Evolutionary conservation across 768 basidiomycete genomes (phyloP).

Genomic region (Ephemerocybe angulata): DNA sequence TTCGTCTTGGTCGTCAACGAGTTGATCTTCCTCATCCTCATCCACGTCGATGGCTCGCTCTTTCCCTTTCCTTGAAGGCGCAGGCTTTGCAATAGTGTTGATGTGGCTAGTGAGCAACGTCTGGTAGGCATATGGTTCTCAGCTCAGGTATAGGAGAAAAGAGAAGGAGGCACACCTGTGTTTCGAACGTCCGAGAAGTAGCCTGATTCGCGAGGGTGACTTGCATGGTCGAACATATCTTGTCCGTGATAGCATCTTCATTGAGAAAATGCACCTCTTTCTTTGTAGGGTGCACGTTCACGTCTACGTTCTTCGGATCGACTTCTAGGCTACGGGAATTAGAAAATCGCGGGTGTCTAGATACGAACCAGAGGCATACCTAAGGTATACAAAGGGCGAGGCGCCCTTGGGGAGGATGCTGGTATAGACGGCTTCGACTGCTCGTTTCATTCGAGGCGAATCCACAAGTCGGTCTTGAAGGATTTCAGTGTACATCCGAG

Average conservation of each 20-base stretch:
- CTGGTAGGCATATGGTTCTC: too few relatives aligned
- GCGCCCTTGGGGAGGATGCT: conserved; percentile 85
- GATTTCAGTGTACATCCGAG: not conserved
- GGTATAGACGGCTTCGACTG: conserved; percentile 82
- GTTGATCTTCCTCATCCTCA: conserved; percentile 20
- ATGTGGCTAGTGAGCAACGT: conserved; percentile 46
- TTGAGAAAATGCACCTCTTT: conserved; percentile 93
- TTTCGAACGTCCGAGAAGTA: conserved; percentile 68
- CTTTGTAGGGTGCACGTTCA: conserved; percentile 98
- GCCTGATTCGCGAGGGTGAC: conserved; percentile 56
- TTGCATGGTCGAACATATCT: conserved; percentile 71
- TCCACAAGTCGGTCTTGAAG: conserved; percentile 95
- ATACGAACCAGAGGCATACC: conserved; percentile 43
- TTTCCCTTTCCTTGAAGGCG: conserved; percentile 36
- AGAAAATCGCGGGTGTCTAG: not conserved
- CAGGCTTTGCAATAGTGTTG: conserved; percentile 35
- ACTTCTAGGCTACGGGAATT: conserved; percentile 59
- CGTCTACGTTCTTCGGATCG: conserved; percentile 86
- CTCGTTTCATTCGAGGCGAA: conserved; percentile 79
- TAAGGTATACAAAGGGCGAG: conserved; percentile 90
- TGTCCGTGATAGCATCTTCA: conserved; percentile 81
- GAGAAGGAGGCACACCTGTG: conserved; percentile 46
- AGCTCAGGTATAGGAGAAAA: too few relatives aligned
- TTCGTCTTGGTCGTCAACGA: conserved; percentile 20
- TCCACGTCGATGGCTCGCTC: conserved; percentile 29